A percentile compares a stretch with the other conserved stretches of the same genome.
Conservation (phyloP, 2,329 filamentous ascomycete genomes). For the Colletotrichum navitas region DNA sequence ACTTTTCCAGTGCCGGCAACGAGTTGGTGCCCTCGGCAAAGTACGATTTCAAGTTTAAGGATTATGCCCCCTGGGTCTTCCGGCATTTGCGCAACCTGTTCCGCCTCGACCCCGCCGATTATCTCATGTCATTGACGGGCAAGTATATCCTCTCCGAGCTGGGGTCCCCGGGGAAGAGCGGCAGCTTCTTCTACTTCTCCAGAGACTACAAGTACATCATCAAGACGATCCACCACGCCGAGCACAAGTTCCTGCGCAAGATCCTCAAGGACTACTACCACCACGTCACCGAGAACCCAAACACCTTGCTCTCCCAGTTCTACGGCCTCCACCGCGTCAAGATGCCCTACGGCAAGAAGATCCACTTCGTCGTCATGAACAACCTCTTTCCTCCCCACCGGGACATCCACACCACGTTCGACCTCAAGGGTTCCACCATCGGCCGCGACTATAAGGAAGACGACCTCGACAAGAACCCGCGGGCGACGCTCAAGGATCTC, state of each 20-base stretch:
- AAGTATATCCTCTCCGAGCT: constrained; percentile 99
- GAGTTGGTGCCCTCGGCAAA: constrained; percentile 98
- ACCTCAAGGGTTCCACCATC: constrained; percentile 95
- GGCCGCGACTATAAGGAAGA: constrained; percentile 93
- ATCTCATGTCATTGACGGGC: constrained; percentile 96
- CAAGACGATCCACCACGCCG: constrained; percentile 97
- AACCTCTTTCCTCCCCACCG: constrained; percentile 97
- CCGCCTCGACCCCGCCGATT: constrained; percentile 94
- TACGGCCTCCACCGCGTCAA: constrained; percentile 98
- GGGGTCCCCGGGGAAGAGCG: constrained; percentile 96
- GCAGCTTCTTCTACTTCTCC: constrained; percentile 99
- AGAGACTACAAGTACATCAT: constrained; percentile 99
- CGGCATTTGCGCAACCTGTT: constrained; percentile 90
- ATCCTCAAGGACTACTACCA: constrained; percentile 93
- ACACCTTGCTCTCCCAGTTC: constrained; percentile 97
- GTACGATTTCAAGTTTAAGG: constrained; percentile 99
- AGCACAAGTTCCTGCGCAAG: constrained; percentile 88
- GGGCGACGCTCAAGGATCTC: constrained; percentile 94
- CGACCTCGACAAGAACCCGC: constrained; percentile 86
- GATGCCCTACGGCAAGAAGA: constrained; percentile 97
- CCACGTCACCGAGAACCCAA: constrained; percentile 92
- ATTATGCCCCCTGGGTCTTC: constrained; percentile 99
- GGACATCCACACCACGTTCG: constrained; percentile 97
- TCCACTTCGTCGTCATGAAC: constrained; percentile 99
- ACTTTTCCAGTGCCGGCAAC: constrained; percentile 81